Evolutionary conservation across 345 rosid genomes (phyloP).

Genomic region (Eucalyptus cladocalyx): DNA sequence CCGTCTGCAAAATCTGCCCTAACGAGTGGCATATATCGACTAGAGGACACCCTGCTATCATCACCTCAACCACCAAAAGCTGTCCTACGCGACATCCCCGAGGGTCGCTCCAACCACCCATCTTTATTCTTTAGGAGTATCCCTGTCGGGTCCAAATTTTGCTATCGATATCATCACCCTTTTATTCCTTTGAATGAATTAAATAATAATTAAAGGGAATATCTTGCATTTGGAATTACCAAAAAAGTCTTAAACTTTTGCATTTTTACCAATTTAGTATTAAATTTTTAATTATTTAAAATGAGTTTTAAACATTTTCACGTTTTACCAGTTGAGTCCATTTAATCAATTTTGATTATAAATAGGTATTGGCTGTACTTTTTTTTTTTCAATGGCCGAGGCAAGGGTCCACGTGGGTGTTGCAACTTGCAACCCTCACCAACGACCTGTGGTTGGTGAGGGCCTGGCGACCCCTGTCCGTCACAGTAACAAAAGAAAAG

Average conservation of each 20-base stretch:
- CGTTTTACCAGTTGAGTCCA: fast-evolving
- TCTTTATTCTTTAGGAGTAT: neutral
- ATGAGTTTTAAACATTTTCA: too few relatives aligned
- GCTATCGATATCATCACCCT: neutral
- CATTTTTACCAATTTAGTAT: neutral
- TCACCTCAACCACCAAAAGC: neutral
- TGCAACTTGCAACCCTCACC: neutral
- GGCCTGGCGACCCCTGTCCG: fast-evolving
- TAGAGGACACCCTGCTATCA: neutral
- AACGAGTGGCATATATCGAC: neutral
- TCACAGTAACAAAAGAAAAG: too few relatives aligned
- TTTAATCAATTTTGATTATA: too few relatives aligned
- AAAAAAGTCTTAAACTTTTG: neutral
- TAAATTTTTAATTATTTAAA: too few relatives aligned
- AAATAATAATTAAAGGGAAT: neutral
- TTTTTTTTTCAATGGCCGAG: too few relatives aligned
- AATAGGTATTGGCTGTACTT: fast-evolving
- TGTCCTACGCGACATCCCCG: neutral
- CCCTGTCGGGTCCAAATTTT: neutral
- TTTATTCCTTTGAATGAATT: neutral
- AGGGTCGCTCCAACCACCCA: neutral
- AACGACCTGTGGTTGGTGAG: fast-evolving
- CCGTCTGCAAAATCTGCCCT: neutral
- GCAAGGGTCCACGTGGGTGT: neutral
- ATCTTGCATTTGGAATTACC: neutral